A percentile compares a stretch with the other conserved stretches of the same genome.
Evolutionary conservation across 2,329 filamentous ascomycete genomes (phyloP).

Genomic region (Microsporum audouinii): DNA sequence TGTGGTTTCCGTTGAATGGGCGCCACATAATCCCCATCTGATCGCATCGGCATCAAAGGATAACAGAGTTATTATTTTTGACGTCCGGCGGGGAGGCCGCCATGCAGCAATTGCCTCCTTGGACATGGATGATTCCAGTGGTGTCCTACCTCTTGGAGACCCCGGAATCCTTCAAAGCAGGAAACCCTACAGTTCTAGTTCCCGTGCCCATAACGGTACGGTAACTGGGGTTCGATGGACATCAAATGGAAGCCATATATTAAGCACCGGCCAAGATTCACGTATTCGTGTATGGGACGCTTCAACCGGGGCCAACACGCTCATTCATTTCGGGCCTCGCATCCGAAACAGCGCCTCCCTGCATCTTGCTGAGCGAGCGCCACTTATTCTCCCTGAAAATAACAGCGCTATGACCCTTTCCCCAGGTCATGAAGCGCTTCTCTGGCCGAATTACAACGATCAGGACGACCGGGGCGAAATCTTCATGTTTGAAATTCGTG

Average conservation of each 20-base stretch:
- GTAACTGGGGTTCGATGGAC: slow-evolving; percentile 83
- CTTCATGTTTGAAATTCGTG: slow-evolving; percentile 64
- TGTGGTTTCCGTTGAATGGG: slow-evolving; percentile 65
- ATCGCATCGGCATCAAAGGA: slow-evolving; percentile 78
- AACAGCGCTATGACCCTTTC: slow-evolving; percentile 33
- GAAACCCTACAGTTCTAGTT: slow-evolving; percentile 35
- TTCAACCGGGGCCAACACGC: slow-evolving; percentile 67
- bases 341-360: slow-evolving; percentile 56
- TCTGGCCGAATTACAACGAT: slow-evolving; percentile 68
- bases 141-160: slow-evolving; percentile 38
- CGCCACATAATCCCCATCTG: slow-evolving; percentile 64
- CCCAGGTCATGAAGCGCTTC: slow-evolving; percentile 53
- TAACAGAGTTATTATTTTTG: slow-evolving; percentile 74
- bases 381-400: slow-evolving; percentile 53
- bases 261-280: slow-evolving; percentile 73
- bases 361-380: slow-evolving; percentile 49
- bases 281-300: slow-evolving; percentile 81
- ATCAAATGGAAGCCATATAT: slow-evolving; percentile 61
- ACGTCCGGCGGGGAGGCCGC: slow-evolving; percentile 59
- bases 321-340: slow-evolving; percentile 75
- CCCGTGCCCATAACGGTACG: slow-evolving; percentile 61
- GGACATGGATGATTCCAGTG: slow-evolving; percentile 72
- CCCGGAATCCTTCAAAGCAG: slow-evolving; percentile 21
- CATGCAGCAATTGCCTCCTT: slow-evolving; percentile 64
- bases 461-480: slow-evolving; percentile 58